Evolutionary conservation across 2,329 filamentous ascomycete species (phyloP).

Genomic region (Alternaria brassicae): DNA sequence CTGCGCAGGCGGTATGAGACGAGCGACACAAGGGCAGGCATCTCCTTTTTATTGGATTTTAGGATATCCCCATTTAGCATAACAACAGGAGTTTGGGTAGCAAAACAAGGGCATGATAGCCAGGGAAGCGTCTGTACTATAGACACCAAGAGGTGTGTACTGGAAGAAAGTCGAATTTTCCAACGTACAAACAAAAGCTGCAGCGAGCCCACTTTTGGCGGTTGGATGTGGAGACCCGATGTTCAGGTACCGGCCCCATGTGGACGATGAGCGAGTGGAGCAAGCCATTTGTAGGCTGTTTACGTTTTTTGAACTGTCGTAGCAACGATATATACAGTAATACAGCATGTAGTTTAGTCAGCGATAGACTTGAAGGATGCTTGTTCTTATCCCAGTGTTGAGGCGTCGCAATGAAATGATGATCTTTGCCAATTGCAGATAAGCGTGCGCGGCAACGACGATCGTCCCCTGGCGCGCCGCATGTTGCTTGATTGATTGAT

Average conservation of each 20-base stretch:
- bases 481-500: conserved; percentile 17
- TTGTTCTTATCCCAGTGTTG: conserved; percentile 8
- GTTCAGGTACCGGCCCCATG: conserved; percentile 13
- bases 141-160: conserved; percentile 14
- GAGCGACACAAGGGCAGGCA: background rate
- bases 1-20: conserved; percentile 23
- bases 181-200: conserved; percentile 4
- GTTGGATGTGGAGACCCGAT: conserved; percentile 18
- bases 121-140: conserved; percentile 14
- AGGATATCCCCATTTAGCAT: conserved; percentile 33
- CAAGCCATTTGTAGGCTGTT: background rate
- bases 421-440: conserved; percentile 22
- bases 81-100: conserved; percentile 16
- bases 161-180: conserved; percentile 6
- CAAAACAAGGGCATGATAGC: conserved; percentile 5
- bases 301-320: background rate
- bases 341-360: background rate
- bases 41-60: conserved; percentile 25
- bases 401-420: conserved; percentile 20
- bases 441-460: conserved; percentile 34
- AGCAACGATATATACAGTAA: background rate
- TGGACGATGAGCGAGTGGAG: background rate
- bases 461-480: conserved; percentile 39
- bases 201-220: conserved; percentile 11
- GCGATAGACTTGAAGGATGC: background rate